phyloP scores from a whole-genome alignment of 345 rosid species.

The Brassica juncea region DNA sequence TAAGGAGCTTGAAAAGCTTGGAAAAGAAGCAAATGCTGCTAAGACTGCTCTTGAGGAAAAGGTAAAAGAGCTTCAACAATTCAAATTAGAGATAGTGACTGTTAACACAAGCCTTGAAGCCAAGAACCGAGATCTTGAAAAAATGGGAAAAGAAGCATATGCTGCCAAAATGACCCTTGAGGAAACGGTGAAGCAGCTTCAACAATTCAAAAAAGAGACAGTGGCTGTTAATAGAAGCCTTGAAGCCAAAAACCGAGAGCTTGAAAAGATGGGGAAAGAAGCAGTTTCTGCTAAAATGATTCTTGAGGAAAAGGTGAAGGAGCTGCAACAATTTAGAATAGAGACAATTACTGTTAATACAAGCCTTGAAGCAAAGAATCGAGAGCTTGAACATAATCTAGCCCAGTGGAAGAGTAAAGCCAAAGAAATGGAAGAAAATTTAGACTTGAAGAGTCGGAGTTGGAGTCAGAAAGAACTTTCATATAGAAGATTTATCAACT shows the following conservation, averaged over 20 bases:
- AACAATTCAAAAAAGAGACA: slow-evolving; percentile 46
- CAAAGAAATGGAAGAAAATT: slow-evolving; percentile 50
- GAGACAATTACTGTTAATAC: slow-evolving; percentile 46
- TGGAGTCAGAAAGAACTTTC: slow-evolving; percentile 63
- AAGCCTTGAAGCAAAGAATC: slow-evolving; percentile 45
- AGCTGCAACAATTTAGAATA: slow-evolving; percentile 55
- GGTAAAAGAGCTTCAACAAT: slow-evolving; percentile 33
- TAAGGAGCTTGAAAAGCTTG: slow-evolving; percentile 61
- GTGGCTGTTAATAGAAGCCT: slow-evolving; percentile 42
- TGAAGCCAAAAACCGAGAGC: slow-evolving; percentile 47
- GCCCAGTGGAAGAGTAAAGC: slow-evolving; percentile 52
- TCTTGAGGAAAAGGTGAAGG: slow-evolving; percentile 46
- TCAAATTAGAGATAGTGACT: slow-evolving; percentile 48
- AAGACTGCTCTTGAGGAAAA: slow-evolving; percentile 46
- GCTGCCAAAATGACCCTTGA: slow-evolving; percentile 49
- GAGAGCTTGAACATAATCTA: slow-evolving; percentile 55
- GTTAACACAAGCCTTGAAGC: slow-evolving; percentile 44
- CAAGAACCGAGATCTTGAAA: slow-evolving; percentile 51
- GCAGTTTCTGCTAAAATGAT: slow-evolving; percentile 42
- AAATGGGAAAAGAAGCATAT: slow-evolving; percentile 53
- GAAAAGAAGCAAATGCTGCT: slow-evolving; percentile 48
- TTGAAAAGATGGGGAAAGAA: slow-evolving; percentile 55
- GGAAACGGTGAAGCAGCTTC: slow-evolving; percentile 51
- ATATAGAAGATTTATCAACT: slow-evolving; percentile 45
- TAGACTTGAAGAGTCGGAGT: slow-evolving; percentile 42